Evolutionary conservation across 352 stramenopile genomes (phyloP), one percentile per base, ranked within the genome.

Genomic region (Globisporangium echinulatum): DNA sequence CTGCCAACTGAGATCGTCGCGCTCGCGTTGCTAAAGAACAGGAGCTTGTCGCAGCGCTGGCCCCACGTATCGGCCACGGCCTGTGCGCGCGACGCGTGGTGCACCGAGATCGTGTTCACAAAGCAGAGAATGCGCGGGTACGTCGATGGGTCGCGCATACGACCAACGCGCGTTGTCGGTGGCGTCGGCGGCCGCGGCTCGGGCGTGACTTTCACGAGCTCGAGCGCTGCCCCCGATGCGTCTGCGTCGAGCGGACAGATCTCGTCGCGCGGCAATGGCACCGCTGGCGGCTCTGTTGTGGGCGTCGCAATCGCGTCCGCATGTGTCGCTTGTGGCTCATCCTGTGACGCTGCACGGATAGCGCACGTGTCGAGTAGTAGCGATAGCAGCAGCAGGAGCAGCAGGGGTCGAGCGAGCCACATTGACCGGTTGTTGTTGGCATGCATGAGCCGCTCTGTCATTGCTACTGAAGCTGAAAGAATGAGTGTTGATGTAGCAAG

Each of bases 1-100:
- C 58, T 61, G 3, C 64, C 72, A 17, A 85, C 67, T 3, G 76
- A 66, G 52, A 88, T 75, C 4, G 59, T 71, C 49, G 79, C 77
- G 11, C 58, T 86, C 11, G 62, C 74, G 59, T 93, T 91, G 68
- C 83, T 93, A 68, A 93, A 91, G 62, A 93, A 93, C 54, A 93
- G 56, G 47, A 93, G 74, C 48, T 85, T 77, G 61, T 88, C 76
- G 60, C 84, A 93, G 37, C 82, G 79, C 61, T 90, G 81, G 17
- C 84, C 84, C 84, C 84, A 93, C 40, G 84, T 93, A 51, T 91
- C 81, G 25, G 80, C 80, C 15, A 90, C 79, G 17, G 81, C 68
- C 60, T 84, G 81, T 5, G 82, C 77, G 52, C 74, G 75, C 3
- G 67, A 79, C 61, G 63, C 62, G 65, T 88, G 83, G 49, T 89